Conservation (phyloP, 2,329 filamentous ascomycete genomes). For the Lachnellula willkommii region DNA sequence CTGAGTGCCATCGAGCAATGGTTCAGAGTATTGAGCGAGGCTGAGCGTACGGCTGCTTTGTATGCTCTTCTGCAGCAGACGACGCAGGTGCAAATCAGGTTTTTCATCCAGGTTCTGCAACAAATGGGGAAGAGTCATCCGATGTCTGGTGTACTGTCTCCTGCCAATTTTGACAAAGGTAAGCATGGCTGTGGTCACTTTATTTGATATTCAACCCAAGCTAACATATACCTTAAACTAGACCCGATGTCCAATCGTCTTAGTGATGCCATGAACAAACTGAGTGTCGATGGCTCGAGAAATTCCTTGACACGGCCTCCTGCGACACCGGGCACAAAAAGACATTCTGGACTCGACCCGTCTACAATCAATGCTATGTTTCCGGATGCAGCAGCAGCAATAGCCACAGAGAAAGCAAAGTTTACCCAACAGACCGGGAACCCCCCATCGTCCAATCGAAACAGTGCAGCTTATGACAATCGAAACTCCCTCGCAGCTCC, state of each 20-base stretch:
- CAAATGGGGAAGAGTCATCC: constrained; percentile 99
- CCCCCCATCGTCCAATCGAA: constrained; percentile 83
- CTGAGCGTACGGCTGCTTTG: constrained; percentile 88
- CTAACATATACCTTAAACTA: constrained; percentile 33
- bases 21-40: constrained; percentile 96
- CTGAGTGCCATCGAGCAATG: constrained; percentile 98
- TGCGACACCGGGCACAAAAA: constrained; percentile 72
- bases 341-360: constrained; percentile 89
- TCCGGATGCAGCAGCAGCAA: constrained; percentile 95
- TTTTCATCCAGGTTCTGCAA: constrained; percentile 97
- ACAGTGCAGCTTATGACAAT: constrained; percentile 75
- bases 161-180: constrained; percentile 96
- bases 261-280: constrained; percentile 93
- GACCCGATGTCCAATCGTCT: constrained; percentile 96
- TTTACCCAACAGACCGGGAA: constrained; percentile 94
- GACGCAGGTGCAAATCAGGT: constrained; percentile 96
- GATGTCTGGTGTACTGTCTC: constrained; percentile 91
- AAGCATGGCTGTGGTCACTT: constrained; percentile 26
- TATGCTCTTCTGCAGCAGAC: constrained; percentile 97
- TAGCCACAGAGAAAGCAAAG: constrained; percentile 95
- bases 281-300: constrained; percentile 80
- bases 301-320: constrained; percentile 81
- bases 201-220: no score
- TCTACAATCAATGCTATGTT: constrained; percentile 99
- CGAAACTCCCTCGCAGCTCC: constrained; percentile 67